Percentiles rank a stretch among this genome's conserved stretches.
These are phyloP conservation scores for Clitopilus hobsonii DNA, from an alignment of 768 basidiomycete genomes.

Conservation along the genomic window DNA sequence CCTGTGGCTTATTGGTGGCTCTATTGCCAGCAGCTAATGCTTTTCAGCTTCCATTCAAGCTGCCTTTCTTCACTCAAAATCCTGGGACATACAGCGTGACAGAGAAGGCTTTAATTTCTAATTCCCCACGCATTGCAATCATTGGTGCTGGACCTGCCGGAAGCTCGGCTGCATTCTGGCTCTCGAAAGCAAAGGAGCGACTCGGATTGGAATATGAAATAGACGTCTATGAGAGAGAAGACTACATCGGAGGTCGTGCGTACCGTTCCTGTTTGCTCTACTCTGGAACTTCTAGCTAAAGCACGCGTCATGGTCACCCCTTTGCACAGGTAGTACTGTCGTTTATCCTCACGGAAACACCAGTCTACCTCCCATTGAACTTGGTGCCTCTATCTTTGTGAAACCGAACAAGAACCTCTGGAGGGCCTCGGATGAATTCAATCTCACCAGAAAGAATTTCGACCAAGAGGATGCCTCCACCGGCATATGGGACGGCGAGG, in stretches of 20 bases:
- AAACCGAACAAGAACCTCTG: conserved; percentile 61
- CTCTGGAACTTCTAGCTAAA: conserved; percentile 2
- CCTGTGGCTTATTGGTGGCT: conserved; percentile 6
- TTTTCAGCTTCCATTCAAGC: conserved; percentile 49
- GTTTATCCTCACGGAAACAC: conserved; percentile 69
- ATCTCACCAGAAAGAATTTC: conserved; percentile 51
- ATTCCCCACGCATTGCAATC: conserved; percentile 66
- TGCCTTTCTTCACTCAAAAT: conserved; percentile 49
- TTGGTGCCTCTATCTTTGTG: conserved; percentile 89
- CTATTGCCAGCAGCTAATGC: conserved; percentile 23
- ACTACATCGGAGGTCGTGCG: conserved; percentile 84
- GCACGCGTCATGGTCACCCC: conserved; percentile 1
- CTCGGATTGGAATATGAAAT: conserved; percentile 68
- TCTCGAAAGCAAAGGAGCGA: conserved; percentile 71
- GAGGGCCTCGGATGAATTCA: conserved; percentile 80
- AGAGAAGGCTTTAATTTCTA: conserved; percentile 10
- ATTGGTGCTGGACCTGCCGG: conserved; percentile 91
- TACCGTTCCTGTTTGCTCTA: conserved; percentile 15
- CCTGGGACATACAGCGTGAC: conserved; percentile 13
- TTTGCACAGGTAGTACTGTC: conserved; percentile 60
- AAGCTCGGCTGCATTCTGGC: conserved; percentile 80
- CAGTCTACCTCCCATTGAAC: conserved; percentile 61
- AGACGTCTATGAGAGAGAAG: conserved; percentile 77
- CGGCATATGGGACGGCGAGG: conserved; percentile 82
- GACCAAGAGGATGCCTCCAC: conserved; percentile 47